Conservation (phyloP, 495 filamentous ascomycete genomes). For the Aspergillus steynii region DNA sequence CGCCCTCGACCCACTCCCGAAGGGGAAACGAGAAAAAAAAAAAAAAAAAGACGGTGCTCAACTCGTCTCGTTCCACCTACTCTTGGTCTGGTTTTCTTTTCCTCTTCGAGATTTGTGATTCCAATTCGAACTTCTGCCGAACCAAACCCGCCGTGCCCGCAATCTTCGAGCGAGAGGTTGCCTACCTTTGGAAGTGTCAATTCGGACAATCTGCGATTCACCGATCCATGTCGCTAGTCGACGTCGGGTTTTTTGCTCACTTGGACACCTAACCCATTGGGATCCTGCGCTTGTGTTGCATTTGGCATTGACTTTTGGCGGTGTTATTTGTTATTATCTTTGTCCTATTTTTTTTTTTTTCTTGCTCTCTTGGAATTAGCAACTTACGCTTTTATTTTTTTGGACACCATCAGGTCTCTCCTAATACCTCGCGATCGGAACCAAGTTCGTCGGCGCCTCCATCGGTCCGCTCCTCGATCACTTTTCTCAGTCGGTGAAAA, state of each 20-base stretch:
- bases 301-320: background rate
- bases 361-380: background rate
- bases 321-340: background rate
- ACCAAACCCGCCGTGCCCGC: slow-evolving; percentile 4
- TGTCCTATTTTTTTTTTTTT: background rate
- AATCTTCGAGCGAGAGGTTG: background rate
- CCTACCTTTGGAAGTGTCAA: background rate
- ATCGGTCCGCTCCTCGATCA: slow-evolving; percentile 15
- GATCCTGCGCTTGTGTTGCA: background rate
- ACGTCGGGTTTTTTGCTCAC: slow-evolving; percentile 5
- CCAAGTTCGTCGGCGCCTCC: slow-evolving; percentile 27
- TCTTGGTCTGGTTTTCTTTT: background rate
- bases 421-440: slow-evolving; percentile 32
- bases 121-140: slow-evolving; percentile 2
- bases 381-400: slow-evolving; percentile 19
- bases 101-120: slow-evolving; percentile 5
- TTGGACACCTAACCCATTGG: slow-evolving; percentile 11
- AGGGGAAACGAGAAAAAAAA: slow-evolving; percentile 9
- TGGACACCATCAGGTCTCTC: slow-evolving; percentile 25
- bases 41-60: background rate
- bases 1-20: slow-evolving; percentile 7
- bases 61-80: background rate
- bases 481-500: slow-evolving; percentile 39
- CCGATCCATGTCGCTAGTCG: slow-evolving; percentile 18
- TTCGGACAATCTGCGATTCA: background rate